Evolutionary conservation across 2,329 filamentous ascomycete genomes (phyloP).

Genomic region (Hypoxylon sp.): DNA sequence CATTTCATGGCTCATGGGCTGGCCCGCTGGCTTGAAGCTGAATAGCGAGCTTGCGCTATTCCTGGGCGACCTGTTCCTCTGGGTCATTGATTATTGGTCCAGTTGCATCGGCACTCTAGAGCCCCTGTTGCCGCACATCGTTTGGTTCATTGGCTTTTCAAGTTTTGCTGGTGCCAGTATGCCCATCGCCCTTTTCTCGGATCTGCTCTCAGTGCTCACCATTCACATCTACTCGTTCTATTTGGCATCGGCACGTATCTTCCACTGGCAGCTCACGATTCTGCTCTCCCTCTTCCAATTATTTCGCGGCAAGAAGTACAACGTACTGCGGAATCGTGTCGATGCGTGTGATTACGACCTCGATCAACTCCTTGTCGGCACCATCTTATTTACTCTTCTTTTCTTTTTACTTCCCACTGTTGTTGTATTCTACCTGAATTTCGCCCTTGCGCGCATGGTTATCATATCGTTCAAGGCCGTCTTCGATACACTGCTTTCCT

Average conservation of each 20-base stretch:
- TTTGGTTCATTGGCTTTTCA: slow-evolving; percentile 94
- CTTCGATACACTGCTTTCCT: slow-evolving; percentile 92
- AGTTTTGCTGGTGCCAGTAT: slow-evolving; percentile 97
- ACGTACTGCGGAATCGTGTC: slow-evolving; percentile 95
- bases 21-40: slow-evolving; percentile 93
- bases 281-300: slow-evolving; percentile 98
- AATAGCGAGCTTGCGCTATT: slow-evolving; percentile 96
- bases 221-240: slow-evolving; percentile 99
- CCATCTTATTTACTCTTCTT: slow-evolving; percentile 94
- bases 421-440: slow-evolving; percentile 96
- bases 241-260: slow-evolving; percentile 95
- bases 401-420: slow-evolving; percentile 97
- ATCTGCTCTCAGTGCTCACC: slow-evolving; percentile 90
- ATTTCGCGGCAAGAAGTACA: slow-evolving; percentile 98
- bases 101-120: slow-evolving; percentile 84
- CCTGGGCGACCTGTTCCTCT: slow-evolving; percentile 93
- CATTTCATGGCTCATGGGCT: slow-evolving; percentile 96
- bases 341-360: slow-evolving; percentile 99
- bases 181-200: slow-evolving; percentile 95
- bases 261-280: slow-evolving; percentile 98
- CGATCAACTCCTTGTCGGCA: slow-evolving; percentile 95
- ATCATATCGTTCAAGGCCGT: slow-evolving; percentile 94
- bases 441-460: slow-evolving; percentile 92
- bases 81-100: slow-evolving; percentile 99
- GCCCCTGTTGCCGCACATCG: slow-evolving; percentile 85